These are phyloP conservation scores for Aspergillus persii DNA, from an alignment of 2,329 filamentous ascomycete species.

Conservation along the genomic window DNA sequence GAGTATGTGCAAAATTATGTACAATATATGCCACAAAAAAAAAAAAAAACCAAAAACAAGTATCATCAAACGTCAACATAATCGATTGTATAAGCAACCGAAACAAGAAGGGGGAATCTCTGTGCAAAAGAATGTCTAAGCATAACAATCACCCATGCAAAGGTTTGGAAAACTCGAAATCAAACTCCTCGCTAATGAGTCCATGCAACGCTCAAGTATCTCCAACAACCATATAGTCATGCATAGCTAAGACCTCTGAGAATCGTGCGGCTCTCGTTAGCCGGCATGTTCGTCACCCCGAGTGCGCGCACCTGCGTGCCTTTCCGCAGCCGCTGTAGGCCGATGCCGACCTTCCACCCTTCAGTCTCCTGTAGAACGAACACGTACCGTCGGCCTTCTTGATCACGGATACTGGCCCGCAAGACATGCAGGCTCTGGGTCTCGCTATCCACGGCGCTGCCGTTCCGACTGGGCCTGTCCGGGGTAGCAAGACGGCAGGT, in stretches of 20 bases:
- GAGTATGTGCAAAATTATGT: not conserved
- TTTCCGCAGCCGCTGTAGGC: constrained; percentile 55
- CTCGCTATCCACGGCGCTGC: constrained; percentile 21
- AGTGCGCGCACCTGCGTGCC: constrained; percentile 57
- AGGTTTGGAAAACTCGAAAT: not conserved
- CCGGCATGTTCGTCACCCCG: constrained; percentile 42
- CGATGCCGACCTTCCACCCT: constrained; percentile 62
- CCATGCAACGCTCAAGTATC: not conserved
- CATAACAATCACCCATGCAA: not conserved
- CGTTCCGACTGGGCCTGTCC: constrained; percentile 37
- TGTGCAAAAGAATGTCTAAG: constrained; percentile 2
- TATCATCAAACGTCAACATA: not conserved
- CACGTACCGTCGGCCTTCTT: constrained; percentile 60
- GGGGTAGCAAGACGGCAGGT: constrained; percentile 55
- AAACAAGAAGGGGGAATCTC: constrained; percentile 6
- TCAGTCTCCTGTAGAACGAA: constrained; percentile 60
- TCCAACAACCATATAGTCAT: constrained; percentile 1
- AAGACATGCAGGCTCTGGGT: constrained; percentile 53
- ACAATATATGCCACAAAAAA: not conserved
- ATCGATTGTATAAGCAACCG: not conserved
- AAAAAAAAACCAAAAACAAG: not conserved
- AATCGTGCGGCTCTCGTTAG: constrained; percentile 18
- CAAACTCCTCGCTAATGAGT: not conserved
- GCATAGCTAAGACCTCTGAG: constrained; percentile 21
- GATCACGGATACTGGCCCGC: constrained; percentile 57